Percentiles rank a stretch among this genome's conserved stretches.
These are phyloP conservation scores for Novymonas esmeraldas DNA, from an alignment of 208 protist species.

Conservation along the genomic window DNA sequence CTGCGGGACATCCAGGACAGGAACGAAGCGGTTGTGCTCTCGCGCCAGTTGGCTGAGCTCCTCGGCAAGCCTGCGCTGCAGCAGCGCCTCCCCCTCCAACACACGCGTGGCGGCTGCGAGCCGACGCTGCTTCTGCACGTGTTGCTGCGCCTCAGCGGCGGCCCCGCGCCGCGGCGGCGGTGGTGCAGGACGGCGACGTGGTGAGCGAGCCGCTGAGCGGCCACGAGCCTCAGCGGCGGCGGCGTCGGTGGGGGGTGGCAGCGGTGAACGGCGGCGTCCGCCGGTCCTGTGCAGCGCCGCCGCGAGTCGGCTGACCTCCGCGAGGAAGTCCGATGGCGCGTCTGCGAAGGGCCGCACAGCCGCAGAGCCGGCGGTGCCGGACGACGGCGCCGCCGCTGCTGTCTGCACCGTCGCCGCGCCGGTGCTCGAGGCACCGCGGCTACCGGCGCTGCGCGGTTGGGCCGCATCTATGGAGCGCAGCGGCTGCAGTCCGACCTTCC, in stretches of 20 bases:
- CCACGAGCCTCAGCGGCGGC: background rate
- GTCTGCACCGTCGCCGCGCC: background rate
- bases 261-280: background rate
- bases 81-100: conserved; percentile 40
- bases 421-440: background rate
- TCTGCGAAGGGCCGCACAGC: background rate
- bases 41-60: conserved; percentile 48
- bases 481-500: conserved; percentile 35
- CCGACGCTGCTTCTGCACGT: conserved; percentile 31
- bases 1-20: conserved; percentile 43
- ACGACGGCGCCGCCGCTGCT: background rate
- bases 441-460: background rate
- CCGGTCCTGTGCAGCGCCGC: background rate
- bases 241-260: background rate
- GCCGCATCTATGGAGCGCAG: conserved; percentile 1
- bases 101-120: conserved; percentile 43
- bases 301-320: conserved; percentile 6
- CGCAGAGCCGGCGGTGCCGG: background rate
- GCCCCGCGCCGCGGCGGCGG: background rate
- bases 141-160: background rate
- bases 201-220: background rate
- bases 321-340: conserved; percentile 8
- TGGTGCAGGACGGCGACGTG: background rate
- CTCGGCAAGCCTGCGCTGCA: conserved; percentile 39
- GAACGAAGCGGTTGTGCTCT: conserved; percentile 45